Evolutionary conservation across 345 rosid genomes (phyloP).

Genomic region (Combretum micranthum): DNA sequence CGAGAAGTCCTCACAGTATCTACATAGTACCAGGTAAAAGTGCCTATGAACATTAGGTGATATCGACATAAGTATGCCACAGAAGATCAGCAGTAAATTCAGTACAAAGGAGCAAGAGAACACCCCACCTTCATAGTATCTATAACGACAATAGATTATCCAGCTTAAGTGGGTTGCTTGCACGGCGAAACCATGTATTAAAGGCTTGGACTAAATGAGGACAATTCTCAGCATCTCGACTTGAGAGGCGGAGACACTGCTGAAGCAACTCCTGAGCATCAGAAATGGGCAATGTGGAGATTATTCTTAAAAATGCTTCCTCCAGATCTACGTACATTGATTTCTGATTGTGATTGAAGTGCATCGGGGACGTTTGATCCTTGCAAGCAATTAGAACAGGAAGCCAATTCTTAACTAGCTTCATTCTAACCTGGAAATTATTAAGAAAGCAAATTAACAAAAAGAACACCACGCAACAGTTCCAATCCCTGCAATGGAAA

Average conservation of each 20-base stretch:
- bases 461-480: too few relatives aligned
- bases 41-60: too few relatives aligned
- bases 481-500: too few relatives aligned
- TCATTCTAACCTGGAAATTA: constrained; percentile 49
- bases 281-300: constrained; percentile 56
- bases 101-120: too few relatives aligned
- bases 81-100: too few relatives aligned
- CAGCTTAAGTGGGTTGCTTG: constrained; percentile 17
- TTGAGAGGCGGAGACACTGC: constrained; percentile 61
- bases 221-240: constrained; percentile 56
- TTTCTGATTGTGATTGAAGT: constrained; percentile 26
- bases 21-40: too few relatives aligned
- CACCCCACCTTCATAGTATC: too few relatives aligned
- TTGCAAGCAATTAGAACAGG: constrained; percentile 66
- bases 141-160: background rate
- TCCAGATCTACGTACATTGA: constrained; percentile 49
- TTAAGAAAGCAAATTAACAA: background rate
- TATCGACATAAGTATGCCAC: too few relatives aligned
- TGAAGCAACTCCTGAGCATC: constrained; percentile 47
- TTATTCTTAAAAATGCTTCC: constrained; percentile 54
- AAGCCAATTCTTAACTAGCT: constrained; percentile 63
- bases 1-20: too few relatives aligned
- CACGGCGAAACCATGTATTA: constrained; percentile 70
- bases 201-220: constrained; percentile 58
- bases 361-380: constrained; percentile 34